Conservation (phyloP, 2,329 filamentous ascomycete species). For the Paecilomyces fulvus region DNA sequence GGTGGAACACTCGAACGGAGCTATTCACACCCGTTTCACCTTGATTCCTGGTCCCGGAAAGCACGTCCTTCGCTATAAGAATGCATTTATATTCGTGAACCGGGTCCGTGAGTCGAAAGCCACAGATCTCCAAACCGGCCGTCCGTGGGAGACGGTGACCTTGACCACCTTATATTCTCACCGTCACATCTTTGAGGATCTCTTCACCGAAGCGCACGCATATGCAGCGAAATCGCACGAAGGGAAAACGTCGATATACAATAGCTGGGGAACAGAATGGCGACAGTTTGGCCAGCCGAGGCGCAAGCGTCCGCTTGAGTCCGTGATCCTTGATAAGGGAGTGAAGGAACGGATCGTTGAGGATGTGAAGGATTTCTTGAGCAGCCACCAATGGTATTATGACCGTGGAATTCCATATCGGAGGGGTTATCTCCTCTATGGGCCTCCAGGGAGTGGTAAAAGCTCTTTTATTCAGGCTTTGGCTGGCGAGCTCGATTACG, state of each 20-base stretch:
- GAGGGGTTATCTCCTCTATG: constrained; percentile 79
- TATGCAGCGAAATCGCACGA: constrained; percentile 73
- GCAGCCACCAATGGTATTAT: constrained; percentile 76
- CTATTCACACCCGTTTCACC: constrained; percentile 70
- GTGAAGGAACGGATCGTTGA: constrained; percentile 72
- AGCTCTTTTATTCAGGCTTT: constrained; percentile 94
- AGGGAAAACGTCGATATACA: constrained; percentile 89
- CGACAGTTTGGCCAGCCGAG: constrained; percentile 72
- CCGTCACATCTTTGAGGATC: constrained; percentile 77
- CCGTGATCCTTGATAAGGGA: constrained; percentile 76
- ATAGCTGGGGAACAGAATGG: constrained; percentile 78
- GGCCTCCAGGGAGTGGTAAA: constrained; percentile 84
- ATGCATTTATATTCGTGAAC: constrained; percentile 79
- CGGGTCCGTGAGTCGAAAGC: constrained; percentile 78
- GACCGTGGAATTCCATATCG: constrained; percentile 93
- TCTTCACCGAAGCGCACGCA: constrained; percentile 79
- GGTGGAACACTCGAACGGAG: constrained; percentile 55
- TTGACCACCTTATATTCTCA: constrained; percentile 86
- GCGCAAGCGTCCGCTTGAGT: constrained; percentile 77
- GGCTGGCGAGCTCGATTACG: constrained; percentile 85
- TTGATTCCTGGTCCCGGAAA: constrained; percentile 85
- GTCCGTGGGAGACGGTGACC: constrained; percentile 89
- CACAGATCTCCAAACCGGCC: constrained; percentile 68
- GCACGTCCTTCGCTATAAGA: constrained; percentile 78
- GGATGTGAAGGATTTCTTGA: constrained; percentile 76